Conservation (phyloP, 305 asterid species). For the Petunia hybrid region DNA sequence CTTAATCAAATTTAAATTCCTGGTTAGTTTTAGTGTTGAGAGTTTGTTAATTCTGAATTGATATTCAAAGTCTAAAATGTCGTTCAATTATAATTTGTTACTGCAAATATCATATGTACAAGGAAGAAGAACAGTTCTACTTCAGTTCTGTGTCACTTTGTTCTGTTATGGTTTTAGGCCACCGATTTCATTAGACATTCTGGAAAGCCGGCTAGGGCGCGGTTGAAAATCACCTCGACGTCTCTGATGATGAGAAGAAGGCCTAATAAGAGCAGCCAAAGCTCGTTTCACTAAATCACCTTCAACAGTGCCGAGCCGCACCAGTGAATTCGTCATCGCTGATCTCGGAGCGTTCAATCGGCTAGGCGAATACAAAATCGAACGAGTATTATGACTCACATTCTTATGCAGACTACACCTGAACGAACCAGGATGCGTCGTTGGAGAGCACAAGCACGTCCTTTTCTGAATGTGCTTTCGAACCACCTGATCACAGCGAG, state of each 20-base stretch:
- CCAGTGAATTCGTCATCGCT: slow-evolving; percentile 98
- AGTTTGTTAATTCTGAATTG: slow-evolving; percentile 13
- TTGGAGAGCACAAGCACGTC: slow-evolving; percentile 85
- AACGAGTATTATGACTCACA: slow-evolving; percentile 35
- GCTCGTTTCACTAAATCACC: slow-evolving; percentile 92
- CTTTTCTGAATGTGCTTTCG: slow-evolving; percentile 61
- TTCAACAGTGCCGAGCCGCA: slow-evolving; percentile 90
- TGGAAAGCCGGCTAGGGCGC: slow-evolving; percentile 77
- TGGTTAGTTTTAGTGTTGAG: neutral
- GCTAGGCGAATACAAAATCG: slow-evolving; percentile 66
- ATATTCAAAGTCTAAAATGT: slow-evolving; percentile 48
- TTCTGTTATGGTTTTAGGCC: no score
- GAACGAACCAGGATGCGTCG: slow-evolving; percentile 87
- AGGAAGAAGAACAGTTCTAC: slow-evolving; percentile 45
- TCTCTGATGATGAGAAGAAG: slow-evolving; percentile 89
- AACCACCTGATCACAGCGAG: slow-evolving; percentile 66
- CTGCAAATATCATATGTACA: slow-evolving; percentile 60
- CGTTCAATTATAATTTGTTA: slow-evolving; percentile 48
- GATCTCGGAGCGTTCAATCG: slow-evolving; percentile 89
- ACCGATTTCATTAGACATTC: slow-evolving; percentile 57
- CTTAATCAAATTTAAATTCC: neutral
- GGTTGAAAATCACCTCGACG: slow-evolving; percentile 74
- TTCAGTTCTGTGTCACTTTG: slow-evolving; percentile 35
- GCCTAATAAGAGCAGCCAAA: slow-evolving; percentile 84
- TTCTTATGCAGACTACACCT: slow-evolving; percentile 82